These are phyloP conservation scores for Collybia mongolica DNA, from an alignment of 768 basidiomycete genomes.

Conservation along the genomic window DNA sequence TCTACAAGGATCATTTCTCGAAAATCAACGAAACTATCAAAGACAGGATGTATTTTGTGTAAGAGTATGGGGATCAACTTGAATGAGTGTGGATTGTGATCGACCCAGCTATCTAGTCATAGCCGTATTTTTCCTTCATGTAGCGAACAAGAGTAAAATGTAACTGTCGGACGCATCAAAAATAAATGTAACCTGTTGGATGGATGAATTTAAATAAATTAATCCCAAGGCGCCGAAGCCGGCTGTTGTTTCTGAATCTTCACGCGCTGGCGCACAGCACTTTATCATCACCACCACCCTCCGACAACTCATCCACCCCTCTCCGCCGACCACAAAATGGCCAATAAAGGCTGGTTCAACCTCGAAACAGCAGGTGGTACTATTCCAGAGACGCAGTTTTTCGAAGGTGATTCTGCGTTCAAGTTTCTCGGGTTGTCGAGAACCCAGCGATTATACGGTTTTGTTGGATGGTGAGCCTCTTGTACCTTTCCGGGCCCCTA, in stretches of 20 bases:
- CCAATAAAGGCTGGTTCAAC: slow-evolving; percentile 83
- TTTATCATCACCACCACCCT: neutral
- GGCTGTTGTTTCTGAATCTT: neutral
- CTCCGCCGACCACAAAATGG: slow-evolving; percentile 29
- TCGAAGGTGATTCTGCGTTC: slow-evolving; percentile 90
- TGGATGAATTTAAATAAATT: too few relatives aligned
- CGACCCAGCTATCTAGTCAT: too few relatives aligned
- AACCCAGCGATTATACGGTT: slow-evolving; percentile 84
- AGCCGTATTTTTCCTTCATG: too few relatives aligned
- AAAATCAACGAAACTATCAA: slow-evolving; percentile 25
- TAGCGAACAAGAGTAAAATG: too few relatives aligned
- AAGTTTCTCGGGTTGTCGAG: slow-evolving; percentile 74
- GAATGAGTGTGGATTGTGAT: neutral
- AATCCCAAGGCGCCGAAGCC: too few relatives aligned
- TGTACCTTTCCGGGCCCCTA: neutral
- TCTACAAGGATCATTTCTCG: slow-evolving; percentile 31
- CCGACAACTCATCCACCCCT: neutral
- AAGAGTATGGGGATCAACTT: neutral
- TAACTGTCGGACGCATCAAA: too few relatives aligned
- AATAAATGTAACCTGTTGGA: too few relatives aligned
- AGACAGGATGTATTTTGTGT: slow-evolving; percentile 30
- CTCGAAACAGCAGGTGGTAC: slow-evolving; percentile 63
- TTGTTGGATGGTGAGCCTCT: slow-evolving; percentile 68
- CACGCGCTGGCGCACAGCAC: neutral
- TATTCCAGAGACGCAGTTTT: slow-evolving; percentile 78